Evolutionary conservation across 495 filamentous ascomycete species (phyloP), one percentile per base, ranked within the genome.

Genomic region (Penicillium parvum): DNA sequence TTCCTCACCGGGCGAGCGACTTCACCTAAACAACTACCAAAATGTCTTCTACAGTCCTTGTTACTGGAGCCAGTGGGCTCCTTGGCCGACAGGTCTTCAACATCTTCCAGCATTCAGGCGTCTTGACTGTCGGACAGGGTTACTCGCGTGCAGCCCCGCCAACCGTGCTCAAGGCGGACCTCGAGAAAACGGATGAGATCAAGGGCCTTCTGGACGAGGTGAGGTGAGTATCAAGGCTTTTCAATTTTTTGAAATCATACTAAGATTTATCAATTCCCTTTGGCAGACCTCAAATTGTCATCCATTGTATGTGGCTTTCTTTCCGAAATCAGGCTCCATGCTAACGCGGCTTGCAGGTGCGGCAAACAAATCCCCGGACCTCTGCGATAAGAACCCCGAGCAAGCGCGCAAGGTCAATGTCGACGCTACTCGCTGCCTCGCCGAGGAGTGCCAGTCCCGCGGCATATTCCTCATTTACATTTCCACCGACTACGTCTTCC

Each of bases 401-500:
- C 82, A 82, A 46, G 85, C 87, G 0, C 78, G 80, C 43, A 75
- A 68, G 23, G 66, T 95, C 48, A 96, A 96, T 58, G 78, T 91
- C 18, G 75, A 80, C 4, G 83, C 88, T 7, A 79, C 86, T 11
- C 69, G 72, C 21, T 52, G 57, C 15, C 78, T 96, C 14, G 88
- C 90, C 14, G 63, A 75, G 20, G 69, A 81, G 22, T 84, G 85
- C 53, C 74, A 79, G 12, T 52, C 66, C 11, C 77, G 79, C 8
- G 64, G 63, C n/a, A 79, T 82, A 47, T 59, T 95, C 36, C 73
- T 95, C 21, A 79, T 96, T 58, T 95, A 95, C 72, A 95, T 96
- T 58, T 92, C 87, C 0, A 95, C 90, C 28, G 90, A 96, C 69
- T 96, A 96, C 61, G 88, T 96, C 30, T 96, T 96, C 58, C 68